Conservation (phyloP, 192 early-diverging fungal genomes). For the Coemansia biformis region DNA sequence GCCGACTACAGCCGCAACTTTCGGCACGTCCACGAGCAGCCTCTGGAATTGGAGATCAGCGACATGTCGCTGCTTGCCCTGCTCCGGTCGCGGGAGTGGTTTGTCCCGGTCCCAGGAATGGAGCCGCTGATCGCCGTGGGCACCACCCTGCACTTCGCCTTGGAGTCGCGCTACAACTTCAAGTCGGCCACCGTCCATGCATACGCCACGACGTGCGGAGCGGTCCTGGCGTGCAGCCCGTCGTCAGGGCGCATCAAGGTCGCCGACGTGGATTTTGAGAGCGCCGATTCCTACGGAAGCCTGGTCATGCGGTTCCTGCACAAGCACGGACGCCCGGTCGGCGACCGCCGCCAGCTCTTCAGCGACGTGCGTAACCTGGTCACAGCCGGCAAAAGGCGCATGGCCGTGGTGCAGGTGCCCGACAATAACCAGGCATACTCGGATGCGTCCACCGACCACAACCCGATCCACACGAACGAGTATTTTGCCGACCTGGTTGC, state of each 20-base stretch:
- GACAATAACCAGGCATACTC: conserved; percentile 70
- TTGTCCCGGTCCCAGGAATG: conserved; percentile 40
- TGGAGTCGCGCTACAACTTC: conserved; percentile 63
- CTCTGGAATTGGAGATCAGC: conserved; percentile 61
- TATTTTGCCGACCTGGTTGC: conserved; percentile 83
- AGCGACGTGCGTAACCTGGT: conserved; percentile 47
- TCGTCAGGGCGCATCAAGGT: conserved; percentile 64
- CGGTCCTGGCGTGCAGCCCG: conserved; percentile 50
- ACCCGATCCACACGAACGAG: conserved; percentile 91
- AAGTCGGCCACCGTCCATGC: conserved; percentile 54
- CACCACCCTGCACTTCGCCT: conserved; percentile 63
- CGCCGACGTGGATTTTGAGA: conserved; percentile 71
- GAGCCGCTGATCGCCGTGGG: conserved; percentile 14
- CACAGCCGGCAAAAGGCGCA: conserved; percentile 27
- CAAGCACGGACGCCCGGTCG: conserved; percentile 62
- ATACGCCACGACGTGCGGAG: conserved; percentile 60
- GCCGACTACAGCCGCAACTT: conserved; percentile 77
- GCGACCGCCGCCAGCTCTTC: conserved; percentile 64
- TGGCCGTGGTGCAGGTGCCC: conserved; percentile 20
- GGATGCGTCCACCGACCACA: conserved; percentile 77
- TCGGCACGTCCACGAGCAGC: conserved; percentile 67
- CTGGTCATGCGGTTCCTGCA: conserved; percentile 76
- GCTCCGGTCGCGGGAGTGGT: conserved; percentile 77
- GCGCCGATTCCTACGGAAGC: conserved; percentile 65
- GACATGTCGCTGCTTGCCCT: conserved; percentile 70